A percentile compares a stretch with the other conserved stretches of the same genome.
Conservation (phyloP, 805 yeast species). For the Alloascoidea hylecoeti region DNA sequence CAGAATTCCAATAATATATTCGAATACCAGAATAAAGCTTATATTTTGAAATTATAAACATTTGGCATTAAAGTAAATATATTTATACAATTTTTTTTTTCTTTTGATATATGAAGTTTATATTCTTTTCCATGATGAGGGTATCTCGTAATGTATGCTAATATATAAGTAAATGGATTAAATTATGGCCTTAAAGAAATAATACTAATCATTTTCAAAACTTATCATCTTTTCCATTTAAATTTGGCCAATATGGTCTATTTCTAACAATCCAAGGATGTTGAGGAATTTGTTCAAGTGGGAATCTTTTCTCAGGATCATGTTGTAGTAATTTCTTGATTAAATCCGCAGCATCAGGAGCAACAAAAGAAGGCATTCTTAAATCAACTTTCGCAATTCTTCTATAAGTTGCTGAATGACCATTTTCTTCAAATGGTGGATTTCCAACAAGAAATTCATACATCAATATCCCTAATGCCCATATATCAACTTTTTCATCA, state of each 20-base stretch:
- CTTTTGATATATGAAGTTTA: no score
- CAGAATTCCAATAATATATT: no score
- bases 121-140: no score
- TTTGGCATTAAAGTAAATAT: no score
- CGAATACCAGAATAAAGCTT: no score
- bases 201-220: no score
- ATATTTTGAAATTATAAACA: no score
- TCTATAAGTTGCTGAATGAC: conserved; percentile 57
- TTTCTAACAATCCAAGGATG: conserved; percentile 83
- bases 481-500: conserved; percentile 67
- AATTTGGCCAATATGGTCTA: conserved; percentile 43
- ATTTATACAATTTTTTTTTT: no score
- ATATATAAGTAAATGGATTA: no score
- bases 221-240: no score
- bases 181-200: no score
- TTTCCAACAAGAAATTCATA: conserved; percentile 79
- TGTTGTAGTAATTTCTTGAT: conserved; percentile 48
- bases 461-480: conserved; percentile 85
- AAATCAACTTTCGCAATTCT: conserved; percentile 71
- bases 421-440: conserved; percentile 88
- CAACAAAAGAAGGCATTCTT: conserved; percentile 54
- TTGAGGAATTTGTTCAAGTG: conserved; percentile 40
- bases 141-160: no score
- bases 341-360: conserved; percentile 65
- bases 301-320: conserved; percentile 53